Evolutionary conservation across 495 filamentous ascomycete genomes (phyloP), one percentile per base, ranked within the genome.

Genomic region (Tuber melanosporum): DNA sequence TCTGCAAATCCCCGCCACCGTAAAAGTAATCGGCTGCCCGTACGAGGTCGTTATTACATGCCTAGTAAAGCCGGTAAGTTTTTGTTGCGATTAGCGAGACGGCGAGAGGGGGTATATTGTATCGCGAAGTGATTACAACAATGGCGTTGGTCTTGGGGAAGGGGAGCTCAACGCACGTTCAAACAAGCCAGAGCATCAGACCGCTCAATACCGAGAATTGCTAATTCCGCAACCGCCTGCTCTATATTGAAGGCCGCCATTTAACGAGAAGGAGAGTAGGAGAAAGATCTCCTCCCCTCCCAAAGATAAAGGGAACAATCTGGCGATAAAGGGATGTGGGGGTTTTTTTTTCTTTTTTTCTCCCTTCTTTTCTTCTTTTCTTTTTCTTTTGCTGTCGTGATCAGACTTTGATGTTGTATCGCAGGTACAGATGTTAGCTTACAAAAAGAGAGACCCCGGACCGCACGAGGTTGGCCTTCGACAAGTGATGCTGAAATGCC

Each of bases 21-120:
- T 66, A 82, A 73, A 69, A 83, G 76, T 81, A 83, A 46, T 83
- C 82, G 39, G 82, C 82, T 17, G 82, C 82, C 45, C 75, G 78
- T 57, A 77, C 76, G 42, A 81, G 76, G 52, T 83, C 74, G 32
- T 82, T 82, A 46, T 79, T 79, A 70, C 78, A 83, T 62, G 81
- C 79, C 82, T 83, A 74, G 52, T 45, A 74, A 26, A 32, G 62
- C 9, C 32, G 22, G 45, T 57, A 71, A 52, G 44, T 45, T 52
- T 39, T 22, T 20, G 32, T 41, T 71, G 26, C 72, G 79, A 77
- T 81, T 75, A 81, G 78, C 74, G 62, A 72, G 52, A 66, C 57
- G 26, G 4, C 26, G 57, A 15, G 57, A 5, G 39, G 39, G 57
- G 57, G 57, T 17, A 36, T 66, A 71, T 62, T 39, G 46, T 46